A percentile compares a stretch with the other conserved stretches of the same genome.
These are phyloP conservation scores for Xylaria flabelliformis DNA, from an alignment of 495 filamentous ascomycete species.

Conservation along the genomic window DNA sequence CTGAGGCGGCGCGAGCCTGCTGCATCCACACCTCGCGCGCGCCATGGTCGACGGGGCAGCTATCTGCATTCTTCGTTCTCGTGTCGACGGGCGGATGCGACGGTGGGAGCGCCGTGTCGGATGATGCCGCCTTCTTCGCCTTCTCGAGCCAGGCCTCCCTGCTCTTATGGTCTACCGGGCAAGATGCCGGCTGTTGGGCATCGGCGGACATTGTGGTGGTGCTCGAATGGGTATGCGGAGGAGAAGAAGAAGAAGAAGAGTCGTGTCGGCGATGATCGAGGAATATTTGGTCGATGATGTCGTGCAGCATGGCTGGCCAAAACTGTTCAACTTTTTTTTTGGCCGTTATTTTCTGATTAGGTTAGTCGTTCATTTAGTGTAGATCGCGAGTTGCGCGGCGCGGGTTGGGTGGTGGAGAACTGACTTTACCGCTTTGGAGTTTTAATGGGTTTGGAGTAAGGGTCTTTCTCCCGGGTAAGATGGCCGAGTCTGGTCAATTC, in stretches of 20 bases:
- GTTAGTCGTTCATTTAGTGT: slow-evolving; percentile 3
- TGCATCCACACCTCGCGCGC: slow-evolving; percentile 83
- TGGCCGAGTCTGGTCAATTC: background rate
- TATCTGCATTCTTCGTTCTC: slow-evolving; percentile 39
- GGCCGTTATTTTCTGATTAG: slow-evolving; percentile 39
- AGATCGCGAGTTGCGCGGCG: background rate
- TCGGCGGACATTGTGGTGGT: slow-evolving; percentile 15
- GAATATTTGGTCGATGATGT: slow-evolving; percentile 23
- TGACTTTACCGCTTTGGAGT: slow-evolving; percentile 4
- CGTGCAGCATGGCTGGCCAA: slow-evolving; percentile 6
- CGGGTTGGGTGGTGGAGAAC: background rate
- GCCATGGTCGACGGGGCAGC: slow-evolving; percentile 87
- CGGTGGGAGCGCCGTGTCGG: slow-evolving; percentile 31
- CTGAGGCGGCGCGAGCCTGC: slow-evolving; percentile 45
- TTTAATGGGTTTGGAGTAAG: background rate
- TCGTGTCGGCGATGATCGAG: slow-evolving; percentile 1
- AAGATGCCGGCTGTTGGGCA: slow-evolving; percentile 48
- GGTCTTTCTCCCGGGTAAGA: background rate
- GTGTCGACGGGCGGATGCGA: slow-evolving; percentile 36
- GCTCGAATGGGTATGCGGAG: background rate
- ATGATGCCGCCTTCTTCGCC: slow-evolving; percentile 40
- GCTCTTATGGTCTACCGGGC: slow-evolving; percentile 88
- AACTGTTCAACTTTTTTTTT: background rate
- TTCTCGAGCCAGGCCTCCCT: slow-evolving; percentile 78
- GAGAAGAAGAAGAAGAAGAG: background rate